A percentile compares a stretch with the other conserved stretches of the same genome.
Conservation (phyloP, 352 stramenopile species). For the Phytophthora gonapodyides region DNA sequence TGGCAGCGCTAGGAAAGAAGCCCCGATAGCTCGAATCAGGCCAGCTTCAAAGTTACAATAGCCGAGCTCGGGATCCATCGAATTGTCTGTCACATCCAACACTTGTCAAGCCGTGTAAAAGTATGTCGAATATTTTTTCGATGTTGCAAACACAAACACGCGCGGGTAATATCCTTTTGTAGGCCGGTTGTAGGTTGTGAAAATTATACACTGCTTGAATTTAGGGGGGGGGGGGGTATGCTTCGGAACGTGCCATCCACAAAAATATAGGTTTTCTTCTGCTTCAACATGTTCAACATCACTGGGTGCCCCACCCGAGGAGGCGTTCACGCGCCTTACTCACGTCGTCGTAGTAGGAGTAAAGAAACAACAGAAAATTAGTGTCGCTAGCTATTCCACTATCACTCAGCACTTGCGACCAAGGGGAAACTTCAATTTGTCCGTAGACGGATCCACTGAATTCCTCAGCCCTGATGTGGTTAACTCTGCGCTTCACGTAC, state of each 20-base stretch:
- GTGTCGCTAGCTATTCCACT: neutral
- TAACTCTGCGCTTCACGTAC: neutral
- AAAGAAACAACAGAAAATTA: neutral
- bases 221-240: neutral
- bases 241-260: conserved; percentile 11
- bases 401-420: neutral
- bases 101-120: neutral
- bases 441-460: neutral
- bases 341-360: neutral
- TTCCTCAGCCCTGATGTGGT: neutral
- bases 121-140: conserved; percentile 7
- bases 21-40: neutral
- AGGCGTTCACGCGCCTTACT: neutral
- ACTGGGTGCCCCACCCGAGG: neutral
- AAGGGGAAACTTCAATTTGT: neutral
- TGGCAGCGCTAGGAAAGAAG: neutral
- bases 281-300: neutral
- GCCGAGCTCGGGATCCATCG: conserved; percentile 2
- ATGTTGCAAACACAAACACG: conserved; percentile 7
- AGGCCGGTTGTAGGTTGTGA: conserved; percentile 3
- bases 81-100: neutral
- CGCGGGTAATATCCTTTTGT: neutral
- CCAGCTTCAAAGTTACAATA: conserved; percentile 20
- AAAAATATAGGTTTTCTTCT: conserved; percentile 4
- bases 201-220: conserved; percentile 9